A percentile compares a stretch with the other conserved stretches of the same genome.
Evolutionary conservation across 352 stramenopile genomes (phyloP).

Genomic region (Phytopythium oedochilum): DNA sequence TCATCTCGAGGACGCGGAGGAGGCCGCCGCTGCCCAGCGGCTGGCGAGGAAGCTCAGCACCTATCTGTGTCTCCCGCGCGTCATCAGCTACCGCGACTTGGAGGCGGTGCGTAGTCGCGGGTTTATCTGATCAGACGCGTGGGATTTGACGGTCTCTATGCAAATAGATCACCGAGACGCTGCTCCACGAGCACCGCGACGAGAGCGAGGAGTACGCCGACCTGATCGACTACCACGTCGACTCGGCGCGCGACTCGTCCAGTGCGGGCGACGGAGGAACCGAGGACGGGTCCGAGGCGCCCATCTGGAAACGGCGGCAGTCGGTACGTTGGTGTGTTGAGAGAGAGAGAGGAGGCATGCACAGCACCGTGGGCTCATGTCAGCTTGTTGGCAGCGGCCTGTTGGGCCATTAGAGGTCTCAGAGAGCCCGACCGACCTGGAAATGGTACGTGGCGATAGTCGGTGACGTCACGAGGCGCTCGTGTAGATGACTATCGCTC

Average conservation of each 20-base stretch:
- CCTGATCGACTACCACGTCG: conserved; percentile 64
- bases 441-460: conserved; percentile 36
- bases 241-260: conserved; percentile 44
- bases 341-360: neutral
- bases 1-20: conserved; percentile 6
- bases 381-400: conserved; percentile 21
- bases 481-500: neutral
- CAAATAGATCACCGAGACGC: conserved; percentile 71
- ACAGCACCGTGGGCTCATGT: neutral
- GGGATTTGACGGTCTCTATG: too few species aligned
- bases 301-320: conserved; percentile 46
- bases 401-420: conserved; percentile 31
- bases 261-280: conserved; percentile 4
- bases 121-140: too few species aligned
- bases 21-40: conserved; percentile 34
- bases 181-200: conserved; percentile 49
- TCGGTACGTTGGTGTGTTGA: conserved; percentile 15
- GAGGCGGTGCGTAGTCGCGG: conserved; percentile 33
- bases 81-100: conserved; percentile 70
- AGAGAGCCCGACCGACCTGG: conserved; percentile 44
- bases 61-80: conserved; percentile 59
- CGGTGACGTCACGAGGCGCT: too few species aligned
- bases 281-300: conserved; percentile 10
- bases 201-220: conserved; percentile 53
- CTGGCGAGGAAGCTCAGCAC: conserved; percentile 59